Evolutionary conservation across 2,329 filamentous ascomycete species (phyloP).

Genomic region (Juglanconis oblonga): DNA sequence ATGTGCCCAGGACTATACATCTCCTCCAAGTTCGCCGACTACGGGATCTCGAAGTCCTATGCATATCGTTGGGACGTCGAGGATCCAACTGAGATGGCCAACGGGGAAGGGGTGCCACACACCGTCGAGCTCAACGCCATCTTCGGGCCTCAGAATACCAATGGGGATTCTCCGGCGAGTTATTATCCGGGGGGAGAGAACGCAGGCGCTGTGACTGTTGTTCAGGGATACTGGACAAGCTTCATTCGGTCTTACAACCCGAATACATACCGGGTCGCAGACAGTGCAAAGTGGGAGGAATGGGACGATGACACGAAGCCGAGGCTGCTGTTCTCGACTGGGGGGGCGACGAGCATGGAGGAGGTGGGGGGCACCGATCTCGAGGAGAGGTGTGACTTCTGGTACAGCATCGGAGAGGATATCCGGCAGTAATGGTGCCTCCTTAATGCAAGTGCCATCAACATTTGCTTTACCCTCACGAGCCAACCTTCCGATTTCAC

Average conservation of each 20-base stretch:
- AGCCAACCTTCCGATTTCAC: too few species aligned
- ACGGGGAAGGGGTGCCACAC: conserved; percentile 64
- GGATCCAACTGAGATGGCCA: conserved; percentile 49
- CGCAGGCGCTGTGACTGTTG: conserved; percentile 52
- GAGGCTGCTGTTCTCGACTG: conserved; percentile 41
- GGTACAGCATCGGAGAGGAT: conserved; percentile 11
- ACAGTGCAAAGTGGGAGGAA: conserved; percentile 49
- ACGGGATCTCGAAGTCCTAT: conserved; percentile 47
- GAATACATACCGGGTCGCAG: conserved; percentile 47
- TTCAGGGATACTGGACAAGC: conserved; percentile 72
- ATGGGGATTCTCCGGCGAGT: conserved; percentile 46
- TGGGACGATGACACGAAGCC: conserved; percentile 33
- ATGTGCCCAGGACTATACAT: conserved; percentile 61
- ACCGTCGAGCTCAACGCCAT: conserved; percentile 65
- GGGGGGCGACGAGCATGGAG: conserved; percentile 24
- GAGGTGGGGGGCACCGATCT: conserved; percentile 17
- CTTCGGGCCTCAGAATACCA: conserved; percentile 60
- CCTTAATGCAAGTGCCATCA: too few species aligned
- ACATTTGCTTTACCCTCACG: too few species aligned
- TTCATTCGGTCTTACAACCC: conserved; percentile 68
- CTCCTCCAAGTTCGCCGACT: conserved; percentile 35
- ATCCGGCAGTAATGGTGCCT: conserved; percentile 5
- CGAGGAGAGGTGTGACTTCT: conserved; percentile 19
- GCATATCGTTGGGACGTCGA: conserved; percentile 70
- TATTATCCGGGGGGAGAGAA: conserved; percentile 55